phyloP scores from a whole-genome alignment of 1,139 yeast species.

The Saccharomycopsis hybrid region DNA sequence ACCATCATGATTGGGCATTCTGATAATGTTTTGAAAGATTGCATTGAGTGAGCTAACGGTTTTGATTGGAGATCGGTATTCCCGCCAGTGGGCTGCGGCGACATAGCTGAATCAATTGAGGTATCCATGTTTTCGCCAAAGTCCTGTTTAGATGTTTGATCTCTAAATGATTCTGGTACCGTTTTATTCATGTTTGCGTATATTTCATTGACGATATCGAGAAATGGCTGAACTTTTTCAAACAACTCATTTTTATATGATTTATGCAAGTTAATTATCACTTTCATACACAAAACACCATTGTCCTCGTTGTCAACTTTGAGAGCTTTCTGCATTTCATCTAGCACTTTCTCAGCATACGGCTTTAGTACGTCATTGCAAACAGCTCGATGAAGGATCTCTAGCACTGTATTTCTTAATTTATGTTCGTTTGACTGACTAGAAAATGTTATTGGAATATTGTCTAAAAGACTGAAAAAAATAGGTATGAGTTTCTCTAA shows the following conservation, averaged over 20 bases:
- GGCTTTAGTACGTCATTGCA: conserved; percentile 79
- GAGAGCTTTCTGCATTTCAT: conserved; percentile 52
- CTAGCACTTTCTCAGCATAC: conserved; percentile 56
- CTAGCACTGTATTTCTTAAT: conserved; percentile 68
- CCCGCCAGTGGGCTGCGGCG: conserved; percentile 33
- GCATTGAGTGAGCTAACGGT: conserved; percentile 45
- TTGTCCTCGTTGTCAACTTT: conserved; percentile 88
- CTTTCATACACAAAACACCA: conserved; percentile 86
- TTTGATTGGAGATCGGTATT: conserved; percentile 5
- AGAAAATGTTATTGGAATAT: conserved; percentile 58
- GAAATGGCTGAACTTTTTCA: conserved; percentile 74
- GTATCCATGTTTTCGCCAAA: neutral
- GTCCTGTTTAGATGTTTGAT: neutral
- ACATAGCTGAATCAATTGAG: conserved; percentile 3
- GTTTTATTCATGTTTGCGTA: conserved; percentile 46
- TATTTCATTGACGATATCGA: conserved; percentile 67
- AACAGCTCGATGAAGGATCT: conserved; percentile 73
- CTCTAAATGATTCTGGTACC: conserved; percentile 9
- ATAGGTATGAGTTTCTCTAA: conserved; percentile 56
- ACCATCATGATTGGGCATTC: conserved; percentile 98
- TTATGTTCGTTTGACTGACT: conserved; percentile 64
- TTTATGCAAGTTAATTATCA: conserved; percentile 78
- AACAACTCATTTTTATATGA: conserved; percentile 65
- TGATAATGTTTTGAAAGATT: conserved; percentile 83
- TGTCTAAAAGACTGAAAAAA: conserved; percentile 51